Evolutionary conservation across 371 early-diverging fungal genomes (phyloP), one percentile per base, ranked within the genome.

Genomic region (Mortierella sp.): DNA sequence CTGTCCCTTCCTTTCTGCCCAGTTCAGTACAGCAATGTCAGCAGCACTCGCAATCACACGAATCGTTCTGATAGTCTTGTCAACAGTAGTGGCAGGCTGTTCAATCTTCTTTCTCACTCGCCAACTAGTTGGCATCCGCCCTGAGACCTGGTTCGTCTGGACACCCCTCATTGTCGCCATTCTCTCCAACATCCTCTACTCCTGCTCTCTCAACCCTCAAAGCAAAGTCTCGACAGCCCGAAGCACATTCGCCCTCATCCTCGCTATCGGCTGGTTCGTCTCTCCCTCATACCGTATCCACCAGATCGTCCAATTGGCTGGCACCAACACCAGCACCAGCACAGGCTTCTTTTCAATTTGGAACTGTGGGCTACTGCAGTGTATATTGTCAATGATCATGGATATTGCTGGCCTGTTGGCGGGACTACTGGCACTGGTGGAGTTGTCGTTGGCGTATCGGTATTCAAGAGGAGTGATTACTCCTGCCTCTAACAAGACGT

Each of bases 91-190:
- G 11, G 38, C 38, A 10, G 42, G 42, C 24, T 68, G 68, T 24
- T 68, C 68, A 68, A 68, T 68, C 44, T 68, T 21, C 44, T 24
- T 68, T 38, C 24, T 68, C 10, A 34, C 21, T 13, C 65, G 38
- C 1, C 24, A 34, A 21, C 65, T 21, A 19, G 19, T 65, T 9
- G 38, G 65, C 38, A 21, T 68, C 24, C 38, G 11, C 1, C 42
- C 42, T 21, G 42, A 26, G 14, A 21, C 24, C 24, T 73, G 81
- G 77, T 10, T 38, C 21, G n/a, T 58, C 24, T 78, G 82, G 72
- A 55, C 75, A 26, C 75, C 78, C 9, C 44, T 74, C n/a, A 24
- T 78, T 31, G 28, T 82, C 54, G 70, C 78, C 19, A 21, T 78
- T 44, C 13, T 65, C 55, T 71, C 75, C 34, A 77, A 68, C 63